Base-by-base conservation (phyloP, 306 rosid genomes). In the Lotus japonicus region DNA sequence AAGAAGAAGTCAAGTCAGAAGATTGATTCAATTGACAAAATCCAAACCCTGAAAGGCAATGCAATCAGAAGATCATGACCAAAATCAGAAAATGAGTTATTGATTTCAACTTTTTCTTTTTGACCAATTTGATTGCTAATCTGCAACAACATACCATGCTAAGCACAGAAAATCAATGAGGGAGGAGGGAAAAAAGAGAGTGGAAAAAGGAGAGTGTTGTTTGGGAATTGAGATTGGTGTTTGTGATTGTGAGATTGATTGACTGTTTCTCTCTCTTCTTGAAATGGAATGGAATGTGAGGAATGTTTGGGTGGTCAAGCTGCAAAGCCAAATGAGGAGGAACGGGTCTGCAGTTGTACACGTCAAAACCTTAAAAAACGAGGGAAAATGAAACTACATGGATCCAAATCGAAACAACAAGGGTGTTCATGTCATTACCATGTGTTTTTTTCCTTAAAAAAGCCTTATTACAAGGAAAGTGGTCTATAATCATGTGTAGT, bases 321-420 rank as follows among this genome's bases (percentile, higher is more conserved):
- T 7, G 67, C 78, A 58, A 78, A 38, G 15, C 56, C 45, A 57
- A 50, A 48, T 0, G 58, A 56, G 13, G 33, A 38, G 43, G 85
- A 81, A 63, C 91, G 94, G 77, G 88, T 75, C 87, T 79, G 78
- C 75, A 77, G 70, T 51, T 79, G 82, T 66, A 77, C 92, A 83
- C 68, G 75, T 80, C 74, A 45, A 28, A 28, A 44, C 75, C 73
- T 68, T 64, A 64, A 73, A 75, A 63, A 65, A 59, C 75, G 63
- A 51, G 36, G 36, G 36, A 31, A 31, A 31, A 5, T 5, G 0
- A 28, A 28, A 28, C 33, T 2, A 1, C 33, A 28, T 28, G 33
- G 33, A 28, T 28, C 31, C 31, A 6, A 6, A 6, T 4, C 36
- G 7, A 31, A 31, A 5, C 7, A 31, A 31, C 7, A 0, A 31